Base-by-base conservation (phyloP, 768 basidiomycete genomes). In the Mycena pura region DNA sequence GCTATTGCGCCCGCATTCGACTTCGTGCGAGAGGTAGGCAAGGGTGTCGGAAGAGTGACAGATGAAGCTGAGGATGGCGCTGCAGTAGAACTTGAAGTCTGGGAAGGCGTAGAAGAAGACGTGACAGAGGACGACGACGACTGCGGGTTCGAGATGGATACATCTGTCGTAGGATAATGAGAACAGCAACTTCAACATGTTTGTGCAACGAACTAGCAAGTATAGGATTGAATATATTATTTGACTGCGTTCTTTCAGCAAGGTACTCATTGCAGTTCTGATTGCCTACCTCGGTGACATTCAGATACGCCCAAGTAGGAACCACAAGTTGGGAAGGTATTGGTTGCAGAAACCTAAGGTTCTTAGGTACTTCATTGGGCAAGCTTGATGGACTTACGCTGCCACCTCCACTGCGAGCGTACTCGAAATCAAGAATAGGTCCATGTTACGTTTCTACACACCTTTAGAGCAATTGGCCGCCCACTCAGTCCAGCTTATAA, bases 251-350 rank as follows among this genome's bases (percentile, higher is more conserved):
- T 52, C 14, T 31, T 49, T 45, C n/a, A n/a, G n/a, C 29, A 40
- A 1, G 3, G 15, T 46, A 40, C 48, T 4, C 22, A 19, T 50
- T 32, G 15, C n/a, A 17, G n/a, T 24, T 9, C 24, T 29, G 32
- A 47, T 24, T 22, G 25, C 70, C 40, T 36, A 82, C 74, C 70
- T 75, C 63, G 6, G 77, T 77, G 48, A 88, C 78, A 52, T 88
- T 76, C 41, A 85, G 74, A 65, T 77, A 85, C 9, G 87, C 86
- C 87, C 87, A 90, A 2, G 65, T 51, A 7, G 88, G 88, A 14
- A 89, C 74, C 9, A 72, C 69, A 1, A 80, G 79, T 15, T 67
- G 73, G 5, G 53, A 2, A 15, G 88, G 85, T 40, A 87, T 72
- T 15, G 69, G 34, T 19, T 66, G 64, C 0, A 83, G 80, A 65